phyloP scores from a whole-genome alignment of 1,284 basidiomycete species.

The Boletus smithii region DNA sequence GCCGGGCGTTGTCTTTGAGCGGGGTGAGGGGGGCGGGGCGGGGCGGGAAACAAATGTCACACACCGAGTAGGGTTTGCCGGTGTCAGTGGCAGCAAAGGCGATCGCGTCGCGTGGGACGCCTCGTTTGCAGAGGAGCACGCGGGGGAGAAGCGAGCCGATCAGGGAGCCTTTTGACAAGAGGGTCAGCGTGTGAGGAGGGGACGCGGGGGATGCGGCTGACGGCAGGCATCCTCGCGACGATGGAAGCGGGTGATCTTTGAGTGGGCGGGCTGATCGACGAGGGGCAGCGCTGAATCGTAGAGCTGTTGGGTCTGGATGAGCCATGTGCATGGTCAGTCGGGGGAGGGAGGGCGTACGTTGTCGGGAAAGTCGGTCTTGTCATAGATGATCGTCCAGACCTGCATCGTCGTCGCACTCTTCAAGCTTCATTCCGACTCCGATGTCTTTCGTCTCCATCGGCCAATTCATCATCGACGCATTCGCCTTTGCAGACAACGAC shows the following conservation, averaged over 20 bases:
- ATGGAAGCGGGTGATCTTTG: slow-evolving; percentile 61
- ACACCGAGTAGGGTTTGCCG: slow-evolving; percentile 72
- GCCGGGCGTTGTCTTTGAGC: slow-evolving; percentile 41
- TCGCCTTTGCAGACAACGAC: slow-evolving; percentile 53
- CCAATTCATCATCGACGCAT: slow-evolving; percentile 90
- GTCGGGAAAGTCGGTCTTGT: slow-evolving; percentile 47
- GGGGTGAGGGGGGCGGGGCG: slow-evolving; percentile 1
- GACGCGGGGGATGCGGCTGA: slow-evolving; percentile 27
- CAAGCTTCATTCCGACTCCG: slow-evolving; percentile 22
- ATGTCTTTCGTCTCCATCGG: slow-evolving; percentile 62
- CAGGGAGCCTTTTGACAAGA: slow-evolving; percentile 58
- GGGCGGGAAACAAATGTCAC: slow-evolving; percentile 18
- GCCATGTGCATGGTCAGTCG: not conserved
- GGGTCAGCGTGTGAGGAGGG: not conserved
- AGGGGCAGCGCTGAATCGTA: slow-evolving; percentile 50
- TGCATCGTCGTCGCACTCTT: slow-evolving; percentile 41
- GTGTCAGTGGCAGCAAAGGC: slow-evolving; percentile 52
- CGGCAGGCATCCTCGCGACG: slow-evolving; percentile 70
- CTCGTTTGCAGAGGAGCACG: slow-evolving; percentile 54
- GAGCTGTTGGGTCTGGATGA: slow-evolving; percentile 40
- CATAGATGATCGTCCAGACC: slow-evolving; percentile 55
- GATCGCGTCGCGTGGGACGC: slow-evolving; percentile 45
- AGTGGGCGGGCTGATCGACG: slow-evolving; percentile 52
- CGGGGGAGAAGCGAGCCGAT: slow-evolving; percentile 69
- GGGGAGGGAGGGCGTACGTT: slow-evolving; percentile 51